A percentile compares a stretch with the other conserved stretches of the same genome.
These are phyloP conservation scores for Filosporella fistucella DNA, from an alignment of 495 filamentous ascomycete genomes.

Conservation along the genomic window DNA sequence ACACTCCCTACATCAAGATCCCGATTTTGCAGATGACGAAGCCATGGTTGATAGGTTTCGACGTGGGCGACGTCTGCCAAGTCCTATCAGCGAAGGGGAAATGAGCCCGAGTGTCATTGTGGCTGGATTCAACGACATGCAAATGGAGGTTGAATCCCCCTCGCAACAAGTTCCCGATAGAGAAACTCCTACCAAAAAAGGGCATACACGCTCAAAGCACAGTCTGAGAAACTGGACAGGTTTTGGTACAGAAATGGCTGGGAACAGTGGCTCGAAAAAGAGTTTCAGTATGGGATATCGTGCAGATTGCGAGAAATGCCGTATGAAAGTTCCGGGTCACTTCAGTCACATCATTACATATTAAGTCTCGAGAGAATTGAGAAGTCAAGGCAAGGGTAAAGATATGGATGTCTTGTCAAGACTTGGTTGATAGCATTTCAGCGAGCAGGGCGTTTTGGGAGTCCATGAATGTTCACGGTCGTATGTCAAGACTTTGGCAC, in stretches of 20 bases:
- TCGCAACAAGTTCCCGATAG: constrained; percentile 3
- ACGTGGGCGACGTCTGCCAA: constrained; percentile 21
- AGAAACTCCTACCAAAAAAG: constrained; percentile 24
- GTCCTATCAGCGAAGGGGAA: constrained; percentile 26
- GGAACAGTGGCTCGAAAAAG: constrained; percentile 46
- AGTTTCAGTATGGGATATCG: constrained; percentile 80
- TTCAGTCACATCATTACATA: constrained; percentile 72
- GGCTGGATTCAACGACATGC: constrained; percentile 24
- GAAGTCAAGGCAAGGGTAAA: background rate
- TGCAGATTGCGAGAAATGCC: constrained; percentile 83
- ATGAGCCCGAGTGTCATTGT: constrained; percentile 22
- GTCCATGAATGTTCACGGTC: background rate
- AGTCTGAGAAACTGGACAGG: constrained; percentile 24
- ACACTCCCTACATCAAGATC: constrained; percentile 1
- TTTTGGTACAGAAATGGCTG: background rate
- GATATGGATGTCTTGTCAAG: background rate
- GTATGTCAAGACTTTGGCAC: background rate
- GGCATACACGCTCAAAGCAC: constrained; percentile 25
- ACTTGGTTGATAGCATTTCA: background rate
- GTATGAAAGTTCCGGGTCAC: constrained; percentile 73
- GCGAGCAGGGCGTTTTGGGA: constrained; percentile 12
- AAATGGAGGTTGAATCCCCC: constrained; percentile 24
- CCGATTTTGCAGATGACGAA: constrained; percentile 22
- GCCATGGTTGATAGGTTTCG: constrained; percentile 16
- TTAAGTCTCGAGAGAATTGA: too few relatives aligned